Evolutionary conservation across 1,139 yeast species (phyloP), one percentile per base, ranked within the genome.

Genomic region (Saccharomyces hybrid): DNA sequence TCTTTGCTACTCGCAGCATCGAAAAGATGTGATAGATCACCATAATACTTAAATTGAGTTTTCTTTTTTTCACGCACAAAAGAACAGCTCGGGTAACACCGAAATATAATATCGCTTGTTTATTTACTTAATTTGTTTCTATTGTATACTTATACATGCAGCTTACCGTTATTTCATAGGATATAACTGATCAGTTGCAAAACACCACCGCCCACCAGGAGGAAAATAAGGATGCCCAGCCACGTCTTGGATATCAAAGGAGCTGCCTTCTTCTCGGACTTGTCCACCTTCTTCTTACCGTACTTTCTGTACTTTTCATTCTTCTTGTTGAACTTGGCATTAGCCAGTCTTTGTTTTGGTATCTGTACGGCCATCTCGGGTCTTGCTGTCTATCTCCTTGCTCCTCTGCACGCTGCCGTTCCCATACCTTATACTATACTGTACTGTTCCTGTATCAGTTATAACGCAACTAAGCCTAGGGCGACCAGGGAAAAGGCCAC

Each of bases 301-400:
- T 75, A 74, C 62, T 79, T 78, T 65, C 88, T 88, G 70, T 81
- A 74, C 63, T 79, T 78, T 66, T 83, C 86, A 63, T 85, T 83
- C 64, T 78, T 79, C 71, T 84, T 87, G 64, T 87, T 89, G 71
- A 84, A 91, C 70, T 83, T 87, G 65, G 81, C 80, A 72, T 90
- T 91, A 25, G 96, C 96, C 57, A 80, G 77, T 74, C 91, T 85
- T 75, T 90, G 97, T 66, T 80, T 83, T 56, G 93, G 91, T 30
- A 95, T 85, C 78, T 88, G 96, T 30, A 66, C 59, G 54, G 76
- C 75, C 76, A 68, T 68, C 47, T 28, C 56, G 34, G 44, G n/a
- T 16, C n/a, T 38, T 20, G 44, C 11, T 9, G n/a, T 38, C 44
- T 38, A 11, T 38, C 25, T 20, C 4, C 44, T 38, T 38, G 25